Evolutionary conservation across 2,329 filamentous ascomycete species (phyloP), one percentile per base, ranked within the genome.

Genomic region (Trichoderma sp.): DNA sequence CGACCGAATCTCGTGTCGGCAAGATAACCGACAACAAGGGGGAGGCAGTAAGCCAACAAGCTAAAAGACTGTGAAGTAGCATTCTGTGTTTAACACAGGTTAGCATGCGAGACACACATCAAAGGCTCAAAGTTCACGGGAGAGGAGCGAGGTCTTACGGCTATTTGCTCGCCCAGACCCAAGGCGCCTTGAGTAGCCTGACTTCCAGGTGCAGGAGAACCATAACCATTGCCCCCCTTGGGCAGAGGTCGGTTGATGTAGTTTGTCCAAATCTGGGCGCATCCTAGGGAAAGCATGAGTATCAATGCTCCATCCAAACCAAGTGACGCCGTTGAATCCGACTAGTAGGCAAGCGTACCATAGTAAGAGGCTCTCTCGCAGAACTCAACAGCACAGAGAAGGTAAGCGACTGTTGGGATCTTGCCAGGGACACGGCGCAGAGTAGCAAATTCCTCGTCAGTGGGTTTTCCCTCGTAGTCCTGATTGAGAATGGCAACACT

Each of bases 1-100:
- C 90, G 89, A 69, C 91, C 91, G 54, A 87, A 86, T 73, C 87
- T 89, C 68, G 89, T 84, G 76, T 94, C 91, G 52, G 91, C 89
- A 16, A 90, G 72, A 76, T 83, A 87, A 21, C 82, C 84, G 66
- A 84, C 82, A 7, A 87, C 49, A 28, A 90, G 81, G 0, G 88
- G 88, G 14, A 89, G 78, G 4, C 83, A 77, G 72, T 89, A 90
- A 1, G 86, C 83, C 46, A 90, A 76, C 73, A 90, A 83, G 68
- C 78, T 83, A 79, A 86, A 89, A 32, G 84, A 84, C 70, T 89
- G 73, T 16, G 70, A 72, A 37, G 75, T 75, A 56, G 75, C 74
- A 64, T 75, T 75, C 72, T 72, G 66, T 56, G 24, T 56, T 32
- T 24, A 4, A 55, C 30, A 32, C 24, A 56, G 37, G 30, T 34